Percentiles rank a stretch among this genome's conserved stretches.
Conservation (phyloP, 75 land plant genomes). For the Pinus tabuliformis region DNA sequence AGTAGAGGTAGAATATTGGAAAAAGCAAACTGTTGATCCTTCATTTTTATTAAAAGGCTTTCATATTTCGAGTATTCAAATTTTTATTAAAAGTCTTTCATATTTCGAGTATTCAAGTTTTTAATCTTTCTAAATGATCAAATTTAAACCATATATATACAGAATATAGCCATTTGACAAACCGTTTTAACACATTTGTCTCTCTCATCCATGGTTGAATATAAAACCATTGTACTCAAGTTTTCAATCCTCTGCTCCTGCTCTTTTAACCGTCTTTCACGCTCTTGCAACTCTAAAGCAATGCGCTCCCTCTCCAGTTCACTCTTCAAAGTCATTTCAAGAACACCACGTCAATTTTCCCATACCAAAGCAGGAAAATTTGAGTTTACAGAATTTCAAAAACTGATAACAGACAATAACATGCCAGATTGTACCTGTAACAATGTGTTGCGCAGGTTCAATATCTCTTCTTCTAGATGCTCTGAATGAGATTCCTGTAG, state of each 20-base stretch:
- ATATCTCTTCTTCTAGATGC: slow-evolving; percentile 81
- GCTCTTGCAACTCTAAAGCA: slow-evolving; percentile 83
- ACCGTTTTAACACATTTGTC: slow-evolving; percentile 66
- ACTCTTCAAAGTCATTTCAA: slow-evolving; percentile 42
- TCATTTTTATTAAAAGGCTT: neutral
- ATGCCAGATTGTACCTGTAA: slow-evolving; percentile 49
- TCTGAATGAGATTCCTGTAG: slow-evolving; percentile 85
- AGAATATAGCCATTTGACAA: neutral
- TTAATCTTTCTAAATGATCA: neutral
- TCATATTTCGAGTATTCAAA: neutral
- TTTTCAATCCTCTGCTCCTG: slow-evolving; percentile 87
- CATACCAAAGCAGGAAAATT: neutral
- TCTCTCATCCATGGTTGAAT: slow-evolving; percentile 71
- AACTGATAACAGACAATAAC: neutral
- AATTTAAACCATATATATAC: neutral
- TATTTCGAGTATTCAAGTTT: neutral
- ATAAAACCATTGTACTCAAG: slow-evolving; percentile 84
- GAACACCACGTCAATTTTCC: neutral
- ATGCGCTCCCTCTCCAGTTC: slow-evolving; percentile 92
- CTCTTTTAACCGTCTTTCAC: slow-evolving; percentile 72
- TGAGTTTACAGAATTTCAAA: neutral
- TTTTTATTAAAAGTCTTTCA: neutral
- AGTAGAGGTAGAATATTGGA: no score
- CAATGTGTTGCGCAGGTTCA: slow-evolving; percentile 80
- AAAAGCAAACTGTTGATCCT: no score